Conservation (phyloP, 257 asterid genomes). For the Salvia rosmarinus region DNA sequence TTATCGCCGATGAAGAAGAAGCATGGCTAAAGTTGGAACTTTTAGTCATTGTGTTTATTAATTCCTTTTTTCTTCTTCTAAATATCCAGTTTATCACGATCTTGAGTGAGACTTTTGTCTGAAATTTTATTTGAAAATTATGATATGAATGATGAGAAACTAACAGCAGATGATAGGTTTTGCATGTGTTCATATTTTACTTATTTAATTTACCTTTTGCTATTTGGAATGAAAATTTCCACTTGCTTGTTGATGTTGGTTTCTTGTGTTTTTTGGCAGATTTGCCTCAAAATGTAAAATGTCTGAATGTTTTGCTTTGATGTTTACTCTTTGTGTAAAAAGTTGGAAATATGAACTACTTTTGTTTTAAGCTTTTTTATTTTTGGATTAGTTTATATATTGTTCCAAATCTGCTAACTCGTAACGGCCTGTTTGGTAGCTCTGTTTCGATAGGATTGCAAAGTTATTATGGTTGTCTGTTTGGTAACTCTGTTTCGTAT, state of each 20-base stretch:
- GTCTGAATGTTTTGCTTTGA: conserved; percentile 4
- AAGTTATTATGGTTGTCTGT: no score
- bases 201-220: background rate
- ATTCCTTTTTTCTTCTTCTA: background rate
- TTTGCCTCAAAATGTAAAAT: conserved; percentile 38
- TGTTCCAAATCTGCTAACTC: no score
- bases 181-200: conserved; percentile 33
- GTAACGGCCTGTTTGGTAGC: no score
- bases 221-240: background rate
- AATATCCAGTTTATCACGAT: background rate
- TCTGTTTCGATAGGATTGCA: no score
- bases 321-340: background rate
- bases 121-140: conserved; percentile 11
- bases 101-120: conserved; percentile 20
- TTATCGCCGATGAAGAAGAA: background rate
- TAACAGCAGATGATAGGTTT: conserved; percentile 34
- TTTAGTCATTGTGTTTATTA: conserved; percentile 14
- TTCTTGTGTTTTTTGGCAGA: conserved; percentile 29
- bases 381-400: background rate
- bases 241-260: conserved; percentile 29
- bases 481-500: no score
- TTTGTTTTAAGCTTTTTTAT: background rate
- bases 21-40: background rate
- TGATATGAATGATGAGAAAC: conserved; percentile 33
- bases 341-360: conserved; percentile 6